Base-by-base conservation (phyloP, 768 basidiomycete genomes). In the Vishniacozyma victoriae region DNA sequence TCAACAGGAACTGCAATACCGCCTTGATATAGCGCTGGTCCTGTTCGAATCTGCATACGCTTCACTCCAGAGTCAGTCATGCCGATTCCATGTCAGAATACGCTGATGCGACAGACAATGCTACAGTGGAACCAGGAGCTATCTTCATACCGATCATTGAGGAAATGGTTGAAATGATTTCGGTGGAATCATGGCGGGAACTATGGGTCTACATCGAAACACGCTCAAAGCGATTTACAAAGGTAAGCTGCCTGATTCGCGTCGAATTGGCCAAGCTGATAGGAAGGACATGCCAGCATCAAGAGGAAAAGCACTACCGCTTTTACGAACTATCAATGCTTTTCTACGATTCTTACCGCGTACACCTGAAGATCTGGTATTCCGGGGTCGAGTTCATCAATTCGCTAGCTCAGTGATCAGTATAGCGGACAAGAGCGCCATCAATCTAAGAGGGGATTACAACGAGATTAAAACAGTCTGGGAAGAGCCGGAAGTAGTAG, bases 391-490 rank as follows among this genome's bases (percentile, higher is more conserved):
- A n/a, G 55, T 68, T 12, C 66, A 68, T 41, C 60, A 64, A 29
- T 64, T 64, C 20, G 62, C 66, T 3, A 64, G 62, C 33, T 59
- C 59, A 29, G 62, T 64, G n/a, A 64, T 68, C 27, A 62, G 58
- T 33, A 54, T 68, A 3, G 62, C 66, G n/a, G 66, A 68, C 44
- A 68, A 68, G 58, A 68, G 66, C 38, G 62, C 66, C 5, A 57
- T 68, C 46, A 68, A 68, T 36, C 53, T 68, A 50, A 27, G 66
- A 36, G 66, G 66, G 20, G 66, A 68, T 29, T 68, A 62, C 48
- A 57, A 50, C 12, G 60, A 64, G 36, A 29, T 64, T 16, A 54
- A 60, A 36, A 62, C 62, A n/a, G 56, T 52, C 3, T 68, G 66
- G 66, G 66, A 64, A 5, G 57, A 58, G 35, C 27, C 24, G 18